phyloP scores from a whole-genome alignment of 1,284 basidiomycete species.

The Heterobasidion parviporum region DNA sequence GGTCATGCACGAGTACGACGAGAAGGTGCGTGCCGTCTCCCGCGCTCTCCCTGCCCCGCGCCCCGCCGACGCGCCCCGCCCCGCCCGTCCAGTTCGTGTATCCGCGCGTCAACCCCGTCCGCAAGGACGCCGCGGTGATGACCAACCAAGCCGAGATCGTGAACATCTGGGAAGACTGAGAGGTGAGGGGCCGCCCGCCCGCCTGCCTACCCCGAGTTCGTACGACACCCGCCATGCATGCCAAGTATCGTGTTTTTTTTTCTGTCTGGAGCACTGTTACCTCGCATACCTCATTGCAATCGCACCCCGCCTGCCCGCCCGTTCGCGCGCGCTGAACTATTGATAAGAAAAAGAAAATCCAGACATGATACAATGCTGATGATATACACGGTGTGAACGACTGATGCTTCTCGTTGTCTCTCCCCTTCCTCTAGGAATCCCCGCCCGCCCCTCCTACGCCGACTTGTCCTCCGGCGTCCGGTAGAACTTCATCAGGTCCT shows the following conservation, averaged over 20 bases:
- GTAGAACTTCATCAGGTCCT: conserved; percentile 84
- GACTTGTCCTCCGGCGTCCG: conserved; percentile 7
- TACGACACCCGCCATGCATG: neutral
- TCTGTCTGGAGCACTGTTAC: neutral
- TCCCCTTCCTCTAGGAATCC: neutral
- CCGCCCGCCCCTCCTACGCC: neutral
- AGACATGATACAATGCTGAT: neutral
- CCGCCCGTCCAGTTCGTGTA: conserved; percentile 60
- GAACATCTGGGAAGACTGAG: conserved; percentile 16
- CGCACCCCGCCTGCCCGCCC: too few relatives aligned
- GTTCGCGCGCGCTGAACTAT: too few relatives aligned
- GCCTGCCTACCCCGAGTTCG: neutral
- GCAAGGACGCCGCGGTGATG: conserved; percentile 75
- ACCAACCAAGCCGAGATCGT: conserved; percentile 77
- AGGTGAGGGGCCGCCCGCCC: neutral
- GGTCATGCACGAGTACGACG: conserved; percentile 82
- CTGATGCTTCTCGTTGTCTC: too few relatives aligned
- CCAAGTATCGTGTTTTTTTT: neutral
- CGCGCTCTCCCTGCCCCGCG: neutral
- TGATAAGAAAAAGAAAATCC: too few relatives aligned
- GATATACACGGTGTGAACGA: neutral
- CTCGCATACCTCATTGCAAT: neutral
- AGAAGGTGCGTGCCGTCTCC: conserved; percentile 40
- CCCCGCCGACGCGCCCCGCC: neutral
- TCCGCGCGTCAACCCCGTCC: conserved; percentile 67